These are phyloP conservation scores for Zygosaccharomyces lentus DNA, from an alignment of 805 yeast species.

Conservation along the genomic window DNA sequence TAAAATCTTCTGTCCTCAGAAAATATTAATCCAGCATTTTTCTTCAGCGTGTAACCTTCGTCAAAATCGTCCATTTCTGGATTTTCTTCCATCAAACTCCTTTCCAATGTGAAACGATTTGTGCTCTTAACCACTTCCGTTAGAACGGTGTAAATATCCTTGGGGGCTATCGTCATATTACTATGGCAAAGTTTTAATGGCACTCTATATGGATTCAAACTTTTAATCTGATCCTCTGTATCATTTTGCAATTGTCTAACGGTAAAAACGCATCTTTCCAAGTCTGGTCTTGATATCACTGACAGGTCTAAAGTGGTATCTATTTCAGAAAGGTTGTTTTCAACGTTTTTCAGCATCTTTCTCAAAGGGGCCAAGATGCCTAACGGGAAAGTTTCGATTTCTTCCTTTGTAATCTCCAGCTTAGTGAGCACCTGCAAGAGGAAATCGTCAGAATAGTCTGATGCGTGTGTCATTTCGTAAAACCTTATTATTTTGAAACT, in stretches of 20 bases:
- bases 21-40: conserved; percentile 52
- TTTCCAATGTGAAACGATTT: conserved; percentile 37
- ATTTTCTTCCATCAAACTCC: conserved; percentile 7
- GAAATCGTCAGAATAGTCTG: conserved; percentile 47
- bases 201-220: conserved; percentile 2
- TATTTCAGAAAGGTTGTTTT: conserved; percentile 49
- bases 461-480: conserved; percentile 59
- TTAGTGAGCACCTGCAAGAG: conserved; percentile 61
- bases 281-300: conserved; percentile 65
- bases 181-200: not conserved
- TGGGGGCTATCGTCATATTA: conserved; percentile 8
- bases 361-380: conserved; percentile 67
- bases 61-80: conserved; percentile 18
- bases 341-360: conserved; percentile 53
- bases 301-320: conserved; percentile 44
- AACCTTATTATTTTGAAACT: conserved; percentile 54
- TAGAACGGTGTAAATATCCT: conserved; percentile 16
- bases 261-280: conserved; percentile 33
- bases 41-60: conserved; percentile 19
- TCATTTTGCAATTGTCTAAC: conserved; percentile 7
- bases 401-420: conserved; percentile 46
- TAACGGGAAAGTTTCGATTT: conserved; percentile 65
- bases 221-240: not conserved
- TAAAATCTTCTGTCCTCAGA: conserved; percentile 72
- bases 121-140: conserved; percentile 47